Evolutionary conservation across 1,284 basidiomycete genomes (phyloP).

Genomic region (Acaromyces ingoldii): DNA sequence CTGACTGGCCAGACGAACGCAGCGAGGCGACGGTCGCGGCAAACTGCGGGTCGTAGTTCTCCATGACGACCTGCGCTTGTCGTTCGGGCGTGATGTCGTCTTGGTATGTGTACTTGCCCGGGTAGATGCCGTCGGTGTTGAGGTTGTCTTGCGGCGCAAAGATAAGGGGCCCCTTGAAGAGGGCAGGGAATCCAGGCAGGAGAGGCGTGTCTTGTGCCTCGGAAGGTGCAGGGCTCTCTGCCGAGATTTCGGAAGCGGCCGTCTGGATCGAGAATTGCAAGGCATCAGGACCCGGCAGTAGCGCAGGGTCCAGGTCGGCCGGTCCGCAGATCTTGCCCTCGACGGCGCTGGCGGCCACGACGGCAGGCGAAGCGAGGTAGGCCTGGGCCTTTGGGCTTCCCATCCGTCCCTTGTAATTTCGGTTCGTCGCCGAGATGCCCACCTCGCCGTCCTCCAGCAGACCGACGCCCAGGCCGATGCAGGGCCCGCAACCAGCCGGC

Average conservation of each 20-base stretch:
- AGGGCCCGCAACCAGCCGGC: constrained; percentile 94
- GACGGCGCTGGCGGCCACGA: constrained; percentile 90
- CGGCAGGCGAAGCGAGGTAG: constrained; percentile 91
- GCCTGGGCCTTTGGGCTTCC: constrained; percentile 89
- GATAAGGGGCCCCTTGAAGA: constrained; percentile 76
- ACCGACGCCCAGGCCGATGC: constrained; percentile 91
- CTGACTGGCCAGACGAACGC: constrained; percentile 19
- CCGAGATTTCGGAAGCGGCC: constrained; percentile 22
- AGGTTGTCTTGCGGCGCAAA: constrained; percentile 96
- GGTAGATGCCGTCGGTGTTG: constrained; percentile 98
- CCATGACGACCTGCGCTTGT: constrained; percentile 90
- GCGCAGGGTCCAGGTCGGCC: constrained; percentile 58
- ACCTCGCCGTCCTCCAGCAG: constrained; percentile 88
- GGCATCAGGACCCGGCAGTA: constrained; percentile 57
- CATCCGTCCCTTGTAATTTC: constrained; percentile 99
- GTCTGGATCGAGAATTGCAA: constrained; percentile 54
- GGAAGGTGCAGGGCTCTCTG: constrained; percentile 3
- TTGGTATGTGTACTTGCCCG: constrained; percentile 98
- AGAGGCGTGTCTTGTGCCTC: constrained; percentile 17
- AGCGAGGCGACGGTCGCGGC: constrained; percentile 68
- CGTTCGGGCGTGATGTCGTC: constrained; percentile 94
- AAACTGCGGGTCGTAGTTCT: constrained; percentile 93
- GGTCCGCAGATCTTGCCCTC: constrained; percentile 88
- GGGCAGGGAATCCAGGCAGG: constrained; percentile 62
- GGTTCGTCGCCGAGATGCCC: constrained; percentile 95